Evolutionary conservation across 208 protist species (phyloP).

Genomic region (Crithidia brevicula): DNA sequence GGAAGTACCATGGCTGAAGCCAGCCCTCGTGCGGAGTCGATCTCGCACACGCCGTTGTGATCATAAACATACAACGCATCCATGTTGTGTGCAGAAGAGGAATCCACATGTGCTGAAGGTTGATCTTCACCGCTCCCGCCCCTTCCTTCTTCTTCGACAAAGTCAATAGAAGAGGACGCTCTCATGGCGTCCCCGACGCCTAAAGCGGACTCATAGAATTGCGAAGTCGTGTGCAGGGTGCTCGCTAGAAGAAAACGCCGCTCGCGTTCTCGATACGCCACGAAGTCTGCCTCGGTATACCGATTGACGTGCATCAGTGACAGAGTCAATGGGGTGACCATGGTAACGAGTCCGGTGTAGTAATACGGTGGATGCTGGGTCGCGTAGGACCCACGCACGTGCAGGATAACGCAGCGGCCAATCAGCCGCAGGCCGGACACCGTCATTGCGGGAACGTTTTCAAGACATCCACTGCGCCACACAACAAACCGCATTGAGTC

Average conservation of each 20-base stretch:
- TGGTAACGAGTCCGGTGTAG: conserved; percentile 63
- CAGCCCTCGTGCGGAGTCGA: neutral
- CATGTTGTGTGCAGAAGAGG: neutral
- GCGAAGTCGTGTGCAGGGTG: too few relatives aligned
- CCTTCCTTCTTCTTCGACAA: too few relatives aligned
- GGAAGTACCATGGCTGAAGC: neutral
- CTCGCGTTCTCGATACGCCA: conserved; percentile 10
- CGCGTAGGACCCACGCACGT: conserved; percentile 35
- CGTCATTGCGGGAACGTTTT: conserved; percentile 49
- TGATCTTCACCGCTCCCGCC: too few relatives aligned
- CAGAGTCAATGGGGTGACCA: conserved; percentile 60
- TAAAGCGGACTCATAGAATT: too few relatives aligned
- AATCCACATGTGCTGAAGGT: too few relatives aligned
- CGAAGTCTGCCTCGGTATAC: conserved; percentile 57
- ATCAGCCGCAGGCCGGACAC: conserved; percentile 70
- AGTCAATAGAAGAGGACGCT: too few relatives aligned
- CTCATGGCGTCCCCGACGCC: too few relatives aligned
- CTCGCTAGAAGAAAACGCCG: neutral
- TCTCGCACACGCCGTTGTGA: neutral
- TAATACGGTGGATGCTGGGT: conserved; percentile 29
- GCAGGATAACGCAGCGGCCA: conserved; percentile 64
- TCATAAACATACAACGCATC: neutral
- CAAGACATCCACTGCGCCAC: conserved; percentile 9
- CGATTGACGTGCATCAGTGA: conserved; percentile 59
- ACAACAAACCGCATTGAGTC: neutral